Evolutionary conservation across 1,284 basidiomycete species (phyloP).

Genomic region (Ustilago shanxiensis): DNA sequence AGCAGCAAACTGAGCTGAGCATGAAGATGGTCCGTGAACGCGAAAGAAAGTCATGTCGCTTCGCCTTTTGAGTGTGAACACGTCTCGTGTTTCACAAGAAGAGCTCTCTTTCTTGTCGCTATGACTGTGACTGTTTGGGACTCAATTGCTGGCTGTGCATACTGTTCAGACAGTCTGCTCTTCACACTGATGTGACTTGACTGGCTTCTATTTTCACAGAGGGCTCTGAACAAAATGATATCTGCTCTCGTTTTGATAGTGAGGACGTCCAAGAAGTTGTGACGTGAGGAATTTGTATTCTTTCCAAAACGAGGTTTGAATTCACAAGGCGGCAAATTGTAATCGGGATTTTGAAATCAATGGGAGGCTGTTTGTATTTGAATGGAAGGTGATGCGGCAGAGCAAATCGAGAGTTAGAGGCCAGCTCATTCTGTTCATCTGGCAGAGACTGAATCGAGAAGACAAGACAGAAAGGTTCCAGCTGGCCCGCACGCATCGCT

Average conservation of each 20-base stretch:
- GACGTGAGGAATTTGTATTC: neutral
- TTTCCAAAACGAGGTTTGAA: neutral
- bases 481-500: neutral
- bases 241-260: too few species aligned
- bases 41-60: conserved; percentile 15
- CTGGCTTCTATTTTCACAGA: too few species aligned
- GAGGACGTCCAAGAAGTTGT: neutral
- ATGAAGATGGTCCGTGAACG: conserved; percentile 42
- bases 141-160: too few species aligned
- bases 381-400: neutral
- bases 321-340: neutral
- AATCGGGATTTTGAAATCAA: neutral
- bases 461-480: too few species aligned
- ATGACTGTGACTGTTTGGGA: too few species aligned
- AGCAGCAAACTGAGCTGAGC: neutral
- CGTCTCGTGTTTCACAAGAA: too few species aligned
- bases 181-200: too few species aligned
- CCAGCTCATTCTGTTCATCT: neutral
- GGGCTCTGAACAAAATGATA: too few species aligned
- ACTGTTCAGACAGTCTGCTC: too few species aligned
- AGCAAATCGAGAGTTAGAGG: neutral
- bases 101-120: too few species aligned
- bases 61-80: neutral
- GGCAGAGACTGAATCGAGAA: neutral
- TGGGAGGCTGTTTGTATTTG: neutral